phyloP scores from a whole-genome alignment of 495 filamentous ascomycete genomes.

The Elasticomyces elasticus region DNA sequence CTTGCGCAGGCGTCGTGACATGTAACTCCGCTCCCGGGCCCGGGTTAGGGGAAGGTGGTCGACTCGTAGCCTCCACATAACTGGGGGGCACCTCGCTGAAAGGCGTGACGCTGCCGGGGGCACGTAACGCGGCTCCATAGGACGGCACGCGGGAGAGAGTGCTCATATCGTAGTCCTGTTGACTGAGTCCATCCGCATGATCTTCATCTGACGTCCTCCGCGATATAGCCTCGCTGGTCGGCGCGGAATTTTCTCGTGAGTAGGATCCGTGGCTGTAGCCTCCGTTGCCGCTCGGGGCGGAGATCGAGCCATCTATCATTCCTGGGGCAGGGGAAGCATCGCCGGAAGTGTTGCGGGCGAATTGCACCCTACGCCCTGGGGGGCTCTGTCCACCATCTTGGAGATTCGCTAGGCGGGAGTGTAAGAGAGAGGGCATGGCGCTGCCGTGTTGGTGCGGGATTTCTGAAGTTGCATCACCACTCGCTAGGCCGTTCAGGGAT shows the following conservation, averaged over 20 bases:
- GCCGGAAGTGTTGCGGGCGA: conserved; percentile 13
- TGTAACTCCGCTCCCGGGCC: conserved; percentile 22
- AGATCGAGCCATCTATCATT: background rate
- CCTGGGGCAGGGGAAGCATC: conserved; percentile 13
- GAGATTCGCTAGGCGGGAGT: conserved; percentile 28
- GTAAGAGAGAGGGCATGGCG: conserved; percentile 26
- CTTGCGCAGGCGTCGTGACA: conserved; percentile 9
- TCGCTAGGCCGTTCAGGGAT: conserved; percentile 48
- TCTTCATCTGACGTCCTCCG: conserved; percentile 19
- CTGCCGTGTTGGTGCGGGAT: conserved; percentile 15
- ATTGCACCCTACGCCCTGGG: background rate
- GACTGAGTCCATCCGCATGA: conserved; percentile 1
- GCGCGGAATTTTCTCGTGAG: conserved; percentile 15
- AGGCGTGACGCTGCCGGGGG: conserved; percentile 23
- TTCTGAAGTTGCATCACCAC: background rate
- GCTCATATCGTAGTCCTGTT: conserved; percentile 26
- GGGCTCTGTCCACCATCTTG: conserved; percentile 17
- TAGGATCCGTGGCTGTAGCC: conserved; percentile 3
- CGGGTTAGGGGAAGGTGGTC: no score
- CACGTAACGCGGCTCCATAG: conserved; percentile 33
- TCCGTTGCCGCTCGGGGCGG: background rate
- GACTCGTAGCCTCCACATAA: conserved; percentile 33
- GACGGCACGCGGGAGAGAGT: conserved; percentile 30
- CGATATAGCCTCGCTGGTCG: conserved; percentile 12
- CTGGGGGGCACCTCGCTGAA: conserved; percentile 26